A percentile compares a stretch with the other conserved stretches of the same genome.
These are phyloP conservation scores for Sequoia sempervirens DNA, from an alignment of 75 land plant species.

Conservation along the genomic window DNA sequence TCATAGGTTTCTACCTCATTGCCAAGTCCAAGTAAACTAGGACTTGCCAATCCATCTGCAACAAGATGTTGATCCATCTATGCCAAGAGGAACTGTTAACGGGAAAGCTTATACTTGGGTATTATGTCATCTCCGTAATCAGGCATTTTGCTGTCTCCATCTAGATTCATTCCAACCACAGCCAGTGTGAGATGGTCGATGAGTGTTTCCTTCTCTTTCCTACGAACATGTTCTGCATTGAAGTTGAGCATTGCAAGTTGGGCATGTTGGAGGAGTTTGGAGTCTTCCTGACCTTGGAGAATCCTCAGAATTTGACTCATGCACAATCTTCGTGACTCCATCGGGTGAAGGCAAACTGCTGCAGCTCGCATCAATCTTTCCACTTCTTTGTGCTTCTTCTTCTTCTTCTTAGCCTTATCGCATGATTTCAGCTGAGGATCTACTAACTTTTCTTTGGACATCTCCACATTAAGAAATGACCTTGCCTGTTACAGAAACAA, in stretches of 20 bases:
- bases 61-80: background rate
- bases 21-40: background rate
- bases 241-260: slow-evolving; percentile 11
- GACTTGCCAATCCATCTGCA: background rate
- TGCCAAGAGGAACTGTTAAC: background rate
- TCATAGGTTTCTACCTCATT: too few species aligned
- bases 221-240: slow-evolving; percentile 18
- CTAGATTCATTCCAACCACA: slow-evolving; percentile 66
- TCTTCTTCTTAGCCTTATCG: slow-evolving; percentile 27
- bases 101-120: slow-evolving; percentile 6
- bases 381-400: slow-evolving; percentile 12
- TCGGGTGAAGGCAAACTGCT: slow-evolving; percentile 48
- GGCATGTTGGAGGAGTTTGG: slow-evolving; percentile 11
- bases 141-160: slow-evolving; percentile 10
- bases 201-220: slow-evolving; percentile 17
- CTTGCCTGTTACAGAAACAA: slow-evolving; percentile 49
- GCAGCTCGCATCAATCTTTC: slow-evolving; percentile 59
- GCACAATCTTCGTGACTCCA: slow-evolving; percentile 55
- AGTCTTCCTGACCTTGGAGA: slow-evolving; percentile 26
- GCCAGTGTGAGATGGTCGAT: slow-evolving; percentile 67
- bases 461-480: slow-evolving; percentile 41
- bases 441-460: slow-evolving; percentile 26
- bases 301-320: slow-evolving; percentile 48
- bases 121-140: slow-evolving; percentile 13
- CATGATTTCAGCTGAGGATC: slow-evolving; percentile 45